phyloP scores from a whole-genome alignment of 176 grass and related monocot genomes.

The Musa troglodytarum region DNA sequence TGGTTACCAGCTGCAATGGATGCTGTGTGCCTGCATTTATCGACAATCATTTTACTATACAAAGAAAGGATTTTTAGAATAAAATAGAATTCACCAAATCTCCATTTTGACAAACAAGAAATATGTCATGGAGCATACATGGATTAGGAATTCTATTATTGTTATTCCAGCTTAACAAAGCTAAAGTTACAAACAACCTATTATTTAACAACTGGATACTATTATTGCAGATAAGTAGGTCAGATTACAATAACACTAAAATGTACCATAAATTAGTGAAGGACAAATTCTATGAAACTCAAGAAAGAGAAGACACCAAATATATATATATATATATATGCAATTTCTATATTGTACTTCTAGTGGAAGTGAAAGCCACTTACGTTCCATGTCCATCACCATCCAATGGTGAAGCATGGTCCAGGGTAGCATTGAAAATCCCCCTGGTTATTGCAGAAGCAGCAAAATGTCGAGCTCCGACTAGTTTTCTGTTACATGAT shows the following conservation, averaged over 20 bases:
- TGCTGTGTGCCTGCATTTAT: slow-evolving; percentile 65
- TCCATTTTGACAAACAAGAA: not conserved
- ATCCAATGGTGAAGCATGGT: slow-evolving; percentile 93
- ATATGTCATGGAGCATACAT: not conserved
- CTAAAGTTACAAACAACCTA: not conserved
- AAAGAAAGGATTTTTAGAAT: not conserved
- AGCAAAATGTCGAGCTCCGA: slow-evolving; percentile 97
- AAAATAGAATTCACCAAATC: not conserved
- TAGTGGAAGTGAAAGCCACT: slow-evolving; percentile 21
- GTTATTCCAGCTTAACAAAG: not conserved
- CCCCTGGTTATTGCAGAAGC: slow-evolving; percentile 94
- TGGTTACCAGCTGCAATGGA: slow-evolving; percentile 95
- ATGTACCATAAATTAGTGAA: not conserved
- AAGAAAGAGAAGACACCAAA: too few species aligned
- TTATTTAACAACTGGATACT: not conserved
- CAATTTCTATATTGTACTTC: not conserved
- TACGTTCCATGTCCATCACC: slow-evolving; percentile 96
- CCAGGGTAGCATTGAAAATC: slow-evolving; percentile 73
- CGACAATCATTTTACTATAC: slow-evolving; percentile 16
- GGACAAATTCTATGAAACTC: too few species aligned
- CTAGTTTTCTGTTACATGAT: slow-evolving; percentile 95
- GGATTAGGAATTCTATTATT: not conserved
- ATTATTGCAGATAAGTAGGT: not conserved
- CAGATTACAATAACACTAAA: not conserved
- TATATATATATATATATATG: not conserved